These are phyloP conservation scores for Ascodesmis nigricans DNA, from an alignment of 495 filamentous ascomycete genomes.

Conservation along the genomic window DNA sequence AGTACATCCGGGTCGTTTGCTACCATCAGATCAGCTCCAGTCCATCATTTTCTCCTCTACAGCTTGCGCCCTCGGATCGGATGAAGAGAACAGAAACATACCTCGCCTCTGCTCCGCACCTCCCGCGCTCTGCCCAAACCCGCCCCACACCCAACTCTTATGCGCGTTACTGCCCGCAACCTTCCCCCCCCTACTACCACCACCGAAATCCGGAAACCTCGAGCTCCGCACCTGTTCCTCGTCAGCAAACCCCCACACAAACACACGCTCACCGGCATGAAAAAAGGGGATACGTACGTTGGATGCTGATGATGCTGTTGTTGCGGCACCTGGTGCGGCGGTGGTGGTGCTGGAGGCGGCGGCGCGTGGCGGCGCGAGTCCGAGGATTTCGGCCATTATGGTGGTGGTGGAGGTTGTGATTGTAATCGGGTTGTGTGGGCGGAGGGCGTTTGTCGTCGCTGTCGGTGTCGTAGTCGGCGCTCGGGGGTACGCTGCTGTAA, in stretches of 20 bases:
- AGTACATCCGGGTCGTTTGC: no score
- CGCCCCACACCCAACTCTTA: conserved; percentile 14
- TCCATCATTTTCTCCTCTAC: conserved; percentile 18
- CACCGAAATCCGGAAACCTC: conserved; percentile 19
- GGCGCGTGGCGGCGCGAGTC: no score
- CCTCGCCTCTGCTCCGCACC: conserved; percentile 14
- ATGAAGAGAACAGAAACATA: conserved; percentile 7
- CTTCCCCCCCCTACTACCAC: conserved; percentile 12
- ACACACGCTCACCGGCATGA: conserved; percentile 2
- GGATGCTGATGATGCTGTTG: conserved; percentile 11
- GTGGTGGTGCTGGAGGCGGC: no score
- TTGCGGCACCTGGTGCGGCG: no score
- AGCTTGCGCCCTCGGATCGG: conserved; percentile 6
- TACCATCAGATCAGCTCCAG: no score
- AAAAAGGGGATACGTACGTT: conserved; percentile 10
- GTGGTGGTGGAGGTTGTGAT: no score
- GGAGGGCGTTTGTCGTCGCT: no score
- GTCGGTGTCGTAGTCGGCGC: no score
- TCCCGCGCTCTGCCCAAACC: conserved; percentile 13
- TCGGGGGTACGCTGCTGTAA: no score
- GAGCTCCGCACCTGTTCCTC: conserved; percentile 12
- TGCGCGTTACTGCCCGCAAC: conserved; percentile 9
- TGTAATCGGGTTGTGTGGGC: no score
- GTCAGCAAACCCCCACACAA: conserved; percentile 10
- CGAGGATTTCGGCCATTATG: no score